Evolutionary conservation across 768 basidiomycete species (phyloP).

Genomic region (Tephrocybe sp.): DNA sequence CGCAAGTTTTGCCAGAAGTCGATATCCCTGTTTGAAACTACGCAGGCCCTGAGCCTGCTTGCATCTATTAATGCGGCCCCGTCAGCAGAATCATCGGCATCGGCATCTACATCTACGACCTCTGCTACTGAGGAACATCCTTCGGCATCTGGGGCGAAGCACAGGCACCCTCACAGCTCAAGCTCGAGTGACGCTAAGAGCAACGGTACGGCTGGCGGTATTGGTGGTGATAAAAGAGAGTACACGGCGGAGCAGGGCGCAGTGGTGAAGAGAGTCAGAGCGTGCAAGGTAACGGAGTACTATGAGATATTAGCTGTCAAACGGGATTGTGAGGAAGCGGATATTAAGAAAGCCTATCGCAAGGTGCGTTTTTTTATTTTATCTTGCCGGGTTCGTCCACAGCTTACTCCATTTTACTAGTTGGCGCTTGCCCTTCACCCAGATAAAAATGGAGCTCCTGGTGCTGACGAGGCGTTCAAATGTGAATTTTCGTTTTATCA

Average conservation of each 20-base stretch:
- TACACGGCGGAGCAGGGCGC: slow-evolving; percentile 83
- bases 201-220: slow-evolving; percentile 52
- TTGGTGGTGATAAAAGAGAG: slow-evolving; percentile 75
- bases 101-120: slow-evolving; percentile 40
- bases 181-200: slow-evolving; percentile 20
- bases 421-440: slow-evolving; percentile 88
- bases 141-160: slow-evolving; percentile 70
- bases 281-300: slow-evolving; percentile 87
- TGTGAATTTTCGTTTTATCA: slow-evolving; percentile 47
- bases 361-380: slow-evolving; percentile 58
- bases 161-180: slow-evolving; percentile 44
- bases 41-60: slow-evolving; percentile 70
- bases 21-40: slow-evolving; percentile 76
- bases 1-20: slow-evolving; percentile 91
- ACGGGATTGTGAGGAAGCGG: slow-evolving; percentile 78
- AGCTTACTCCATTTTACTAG: slow-evolving; percentile 33
- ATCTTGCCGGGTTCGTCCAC: not conserved
- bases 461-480: slow-evolving; percentile 98
- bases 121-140: slow-evolving; percentile 64
- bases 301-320: slow-evolving; percentile 88
- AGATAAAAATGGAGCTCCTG: slow-evolving; percentile 96
- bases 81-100: slow-evolving; percentile 41
- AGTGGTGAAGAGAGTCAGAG: slow-evolving; percentile 82
- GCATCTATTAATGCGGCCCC: slow-evolving; percentile 62
- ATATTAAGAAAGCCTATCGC: slow-evolving; percentile 93